Base-by-base conservation (phyloP, 2,329 filamentous ascomycete genomes). In the Microdochium trichocladiopsis region DNA sequence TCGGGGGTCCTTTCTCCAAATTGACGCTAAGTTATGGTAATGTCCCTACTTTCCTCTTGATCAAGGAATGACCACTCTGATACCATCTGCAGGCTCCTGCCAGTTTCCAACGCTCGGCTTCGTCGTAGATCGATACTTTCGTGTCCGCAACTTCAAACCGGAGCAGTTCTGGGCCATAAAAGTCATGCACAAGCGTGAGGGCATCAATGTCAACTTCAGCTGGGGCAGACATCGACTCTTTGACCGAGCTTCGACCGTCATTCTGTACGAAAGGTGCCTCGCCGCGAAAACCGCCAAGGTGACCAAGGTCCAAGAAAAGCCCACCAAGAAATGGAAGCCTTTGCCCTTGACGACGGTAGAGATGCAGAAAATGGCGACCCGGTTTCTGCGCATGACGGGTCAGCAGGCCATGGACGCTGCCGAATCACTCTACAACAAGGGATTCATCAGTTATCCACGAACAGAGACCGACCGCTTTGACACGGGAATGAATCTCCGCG, bases 391-490 rank as follows among this genome's bases (percentile, higher is more conserved):
- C n/a, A 90, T 99, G 84, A 90, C 86, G 57, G 92, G 92, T 72
- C 88, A 95, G 60, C 80, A 87, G 54, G 90, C 95, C 47, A 96
- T 99, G 92, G 86, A 79, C 49, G 77, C 87, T 23, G 94, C 94
- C 4, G 94, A 99, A 68, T 75, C 76, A 4, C 80, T 99, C 2
- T 99, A 99, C 73, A 92, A 91, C 48, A 91, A 88, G 67, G 94
- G 94, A 0, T 97, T 92, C 71, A 96, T 99, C 69, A 96, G 92
- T 68, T 99, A 99, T 69, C 94, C 94, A 1, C 85, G 94, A 69
- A 99, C 94, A 0, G 94, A 99, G 69, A 99, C 94, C 0, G 94
- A 99, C 67, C 88, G 93, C 28, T 99, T 97, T 63, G 92, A 96
- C 63, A 83, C 83, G 61, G 93, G 81, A 4, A 96, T 97, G 74